These are phyloP conservation scores for Pseudogymnoascus sp. DNA, from an alignment of 2,329 filamentous ascomycete genomes.

Conservation along the genomic window DNA sequence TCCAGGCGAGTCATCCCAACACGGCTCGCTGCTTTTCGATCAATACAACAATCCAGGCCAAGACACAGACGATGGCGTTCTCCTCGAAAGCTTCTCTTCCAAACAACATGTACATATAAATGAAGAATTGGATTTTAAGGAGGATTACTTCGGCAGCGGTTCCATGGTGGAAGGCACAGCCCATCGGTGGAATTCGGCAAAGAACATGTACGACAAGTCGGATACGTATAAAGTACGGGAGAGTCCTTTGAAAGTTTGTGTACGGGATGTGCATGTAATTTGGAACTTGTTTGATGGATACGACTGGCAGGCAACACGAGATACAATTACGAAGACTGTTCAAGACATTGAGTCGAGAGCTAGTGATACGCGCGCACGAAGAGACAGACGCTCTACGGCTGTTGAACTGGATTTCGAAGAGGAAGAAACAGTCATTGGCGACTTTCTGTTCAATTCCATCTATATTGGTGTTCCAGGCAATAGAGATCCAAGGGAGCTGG, in stretches of 20 bases:
- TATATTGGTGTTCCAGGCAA: conserved; percentile 91
- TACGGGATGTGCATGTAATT: conserved; percentile 86
- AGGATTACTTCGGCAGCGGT: conserved; percentile 67
- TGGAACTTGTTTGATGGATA: conserved; percentile 99
- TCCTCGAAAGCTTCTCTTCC: conserved; percentile 39
- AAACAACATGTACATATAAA: conserved; percentile 45
- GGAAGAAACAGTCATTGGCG: conserved; percentile 80
- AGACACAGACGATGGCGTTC: conserved; percentile 42
- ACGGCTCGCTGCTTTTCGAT: conserved; percentile 23
- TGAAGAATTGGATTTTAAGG: conserved; percentile 64
- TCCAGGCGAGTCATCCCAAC: conserved; percentile 35
- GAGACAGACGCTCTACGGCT: conserved; percentile 42
- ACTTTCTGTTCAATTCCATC: conserved; percentile 97
- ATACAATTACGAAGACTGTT: conserved; percentile 80
- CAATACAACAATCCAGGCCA: conserved; percentile 23
- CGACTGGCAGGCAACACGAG: conserved; percentile 85
- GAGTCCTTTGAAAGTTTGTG: conserved; percentile 68
- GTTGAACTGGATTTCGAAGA: conserved; percentile 65
- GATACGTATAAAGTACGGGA: conserved; percentile 55
- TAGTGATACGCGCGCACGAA: conserved; percentile 61
- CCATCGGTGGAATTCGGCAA: conserved; percentile 72
- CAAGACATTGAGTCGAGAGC: conserved; percentile 80
- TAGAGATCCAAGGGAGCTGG: conserved; percentile 74
- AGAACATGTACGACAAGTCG: conserved; percentile 65
- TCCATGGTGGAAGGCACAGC: conserved; percentile 59